Conservation (phyloP, 2,329 filamentous ascomycete genomes). For the Davidsoniella australis region DNA sequence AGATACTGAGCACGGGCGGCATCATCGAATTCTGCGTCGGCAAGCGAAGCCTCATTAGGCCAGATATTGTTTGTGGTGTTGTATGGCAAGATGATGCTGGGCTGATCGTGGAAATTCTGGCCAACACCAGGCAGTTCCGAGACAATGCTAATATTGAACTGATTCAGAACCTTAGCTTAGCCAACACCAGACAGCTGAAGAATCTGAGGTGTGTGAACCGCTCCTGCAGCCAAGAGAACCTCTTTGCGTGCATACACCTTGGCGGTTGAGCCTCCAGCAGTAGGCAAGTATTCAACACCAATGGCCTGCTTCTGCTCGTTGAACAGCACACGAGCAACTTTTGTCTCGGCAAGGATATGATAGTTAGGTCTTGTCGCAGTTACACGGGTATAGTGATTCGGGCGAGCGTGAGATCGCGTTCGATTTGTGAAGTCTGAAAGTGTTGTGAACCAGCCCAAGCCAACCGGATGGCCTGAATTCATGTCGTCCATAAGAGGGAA, state of each 20-base stretch:
- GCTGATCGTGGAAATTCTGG: constrained; percentile 28
- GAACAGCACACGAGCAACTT: constrained; percentile 38
- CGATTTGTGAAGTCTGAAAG: constrained; percentile 18
- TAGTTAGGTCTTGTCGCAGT: constrained; percentile 33
- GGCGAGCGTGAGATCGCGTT: constrained; percentile 18
- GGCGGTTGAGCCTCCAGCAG: constrained; percentile 3
- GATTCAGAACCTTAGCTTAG: constrained; percentile 19
- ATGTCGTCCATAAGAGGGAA: constrained; percentile 30
- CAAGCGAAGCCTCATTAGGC: constrained; percentile 15
- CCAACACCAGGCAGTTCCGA: constrained; percentile 32
- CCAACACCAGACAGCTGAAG: constrained; percentile 35
- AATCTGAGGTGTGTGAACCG: constrained; percentile 26
- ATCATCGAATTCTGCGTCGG: constrained; percentile 19
- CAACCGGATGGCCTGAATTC: constrained; percentile 15
- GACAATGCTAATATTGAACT: constrained; percentile 24
- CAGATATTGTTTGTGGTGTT: constrained; percentile 16
- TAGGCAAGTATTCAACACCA: constrained; percentile 41
- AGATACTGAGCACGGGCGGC: constrained; percentile 20
- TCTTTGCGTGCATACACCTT: constrained; percentile 18
- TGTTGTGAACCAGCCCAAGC: constrained; percentile 19
- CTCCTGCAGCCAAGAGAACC: constrained; percentile 26
- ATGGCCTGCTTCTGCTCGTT: constrained; percentile 32
- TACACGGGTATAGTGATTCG: constrained; percentile 18
- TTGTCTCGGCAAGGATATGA: constrained; percentile 38
- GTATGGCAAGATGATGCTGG: constrained; percentile 16